A percentile compares a stretch with the other conserved stretches of the same genome.
phyloP scores from a whole-genome alignment of 306 rosid genomes.

The Malus sylvestris region DNA sequence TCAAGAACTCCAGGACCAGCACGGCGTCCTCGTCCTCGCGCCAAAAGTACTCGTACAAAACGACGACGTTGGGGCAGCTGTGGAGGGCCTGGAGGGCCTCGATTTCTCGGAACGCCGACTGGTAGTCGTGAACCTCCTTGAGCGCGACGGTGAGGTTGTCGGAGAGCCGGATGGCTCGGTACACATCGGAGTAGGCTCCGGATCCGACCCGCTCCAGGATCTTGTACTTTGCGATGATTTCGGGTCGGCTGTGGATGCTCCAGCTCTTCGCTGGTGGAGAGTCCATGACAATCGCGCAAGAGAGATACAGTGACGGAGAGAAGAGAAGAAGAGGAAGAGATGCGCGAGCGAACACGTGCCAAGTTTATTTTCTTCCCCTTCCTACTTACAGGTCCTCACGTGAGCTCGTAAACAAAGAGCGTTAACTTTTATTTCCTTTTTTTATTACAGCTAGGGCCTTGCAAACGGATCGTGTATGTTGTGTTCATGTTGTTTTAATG shows the following conservation, averaged over 20 bases:
- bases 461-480: too few species aligned
- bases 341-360: background rate
- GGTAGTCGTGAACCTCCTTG: constrained; percentile 83
- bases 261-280: constrained; percentile 58
- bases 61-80: constrained; percentile 53
- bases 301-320: background rate
- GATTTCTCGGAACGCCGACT: constrained; percentile 75
- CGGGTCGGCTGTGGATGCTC: constrained; percentile 85
- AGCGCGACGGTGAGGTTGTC: constrained; percentile 67
- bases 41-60: constrained; percentile 83
- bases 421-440: too few species aligned
- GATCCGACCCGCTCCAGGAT: constrained; percentile 67
- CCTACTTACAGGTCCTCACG: too few species aligned
- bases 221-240: constrained; percentile 59
- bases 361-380: background rate
- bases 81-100: constrained; percentile 62
- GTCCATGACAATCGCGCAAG: constrained; percentile 21
- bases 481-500: rapidly evolving
- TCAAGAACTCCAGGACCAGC: constrained; percentile 66
- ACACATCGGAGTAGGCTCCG: constrained; percentile 85
- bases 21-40: constrained; percentile 89
- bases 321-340: background rate
- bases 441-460: too few species aligned
- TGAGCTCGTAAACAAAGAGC: too few species aligned
- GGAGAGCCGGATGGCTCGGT: constrained; percentile 60